These are phyloP conservation scores for Leptographium lundbergii DNA, from an alignment of 2,329 filamentous ascomycete species.

Conservation along the genomic window DNA sequence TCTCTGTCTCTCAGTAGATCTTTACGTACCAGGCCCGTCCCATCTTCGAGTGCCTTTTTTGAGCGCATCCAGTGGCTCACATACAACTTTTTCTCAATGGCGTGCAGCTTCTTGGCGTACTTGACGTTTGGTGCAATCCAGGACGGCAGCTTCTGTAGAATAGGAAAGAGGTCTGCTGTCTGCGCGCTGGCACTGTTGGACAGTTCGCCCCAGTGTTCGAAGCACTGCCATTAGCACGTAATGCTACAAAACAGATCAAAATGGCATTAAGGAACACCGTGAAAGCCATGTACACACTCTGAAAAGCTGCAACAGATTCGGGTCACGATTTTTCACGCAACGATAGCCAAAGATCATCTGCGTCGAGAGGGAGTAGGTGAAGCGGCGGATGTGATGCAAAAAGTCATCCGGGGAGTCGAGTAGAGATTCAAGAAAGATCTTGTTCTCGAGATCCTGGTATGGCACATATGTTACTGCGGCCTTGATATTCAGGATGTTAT, in stretches of 20 bases:
- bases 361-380: constrained; percentile 10
- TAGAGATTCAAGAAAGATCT: constrained; percentile 38
- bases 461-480: constrained; percentile 35
- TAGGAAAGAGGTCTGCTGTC: constrained; percentile 5
- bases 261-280: background rate
- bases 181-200: background rate
- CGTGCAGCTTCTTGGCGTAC: constrained; percentile 28
- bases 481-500: constrained; percentile 33
- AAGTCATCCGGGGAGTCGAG: constrained; percentile 18
- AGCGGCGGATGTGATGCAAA: constrained; percentile 15
- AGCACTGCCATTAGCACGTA: background rate
- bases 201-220: background rate
- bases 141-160: constrained; percentile 26
- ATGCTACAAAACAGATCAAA: background rate
- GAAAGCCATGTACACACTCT: background rate
- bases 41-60: constrained; percentile 21
- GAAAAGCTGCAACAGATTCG: constrained; percentile 8
- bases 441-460: constrained; percentile 44
- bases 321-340: constrained; percentile 5
- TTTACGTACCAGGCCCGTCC: constrained; percentile 14
- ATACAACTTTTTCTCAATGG: constrained; percentile 27
- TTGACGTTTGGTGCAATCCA: constrained; percentile 24
- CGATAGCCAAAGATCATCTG: constrained; percentile 12
- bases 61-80: constrained; percentile 26
- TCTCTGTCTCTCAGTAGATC: background rate